Conservation (phyloP, 306 rosid genomes). For the Crotalaria pallida region DNA sequence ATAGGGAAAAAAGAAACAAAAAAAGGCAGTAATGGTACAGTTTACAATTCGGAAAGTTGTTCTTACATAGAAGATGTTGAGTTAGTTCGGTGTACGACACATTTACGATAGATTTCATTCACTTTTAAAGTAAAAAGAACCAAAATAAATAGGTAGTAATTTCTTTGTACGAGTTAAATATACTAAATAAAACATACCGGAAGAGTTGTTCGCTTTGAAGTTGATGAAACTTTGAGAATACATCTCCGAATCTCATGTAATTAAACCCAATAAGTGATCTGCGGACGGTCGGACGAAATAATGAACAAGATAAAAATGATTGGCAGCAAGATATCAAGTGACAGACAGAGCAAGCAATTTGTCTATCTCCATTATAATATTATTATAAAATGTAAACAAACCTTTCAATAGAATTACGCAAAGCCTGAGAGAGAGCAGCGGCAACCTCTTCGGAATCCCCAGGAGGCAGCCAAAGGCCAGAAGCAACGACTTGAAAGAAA, state of each 20-base stretch:
- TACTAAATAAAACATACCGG: conserved; percentile 50
- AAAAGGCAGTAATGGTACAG: not conserved
- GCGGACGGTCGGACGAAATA: too few species aligned
- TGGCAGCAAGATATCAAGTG: too few species aligned
- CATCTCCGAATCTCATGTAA: conserved; percentile 94
- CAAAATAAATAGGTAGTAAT: too few species aligned
- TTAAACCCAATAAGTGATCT: conserved; percentile 68
- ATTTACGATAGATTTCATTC: not conserved
- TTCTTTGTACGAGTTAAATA: not conserved
- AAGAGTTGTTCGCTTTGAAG: conserved; percentile 70
- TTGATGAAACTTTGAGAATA: conserved; percentile 70
- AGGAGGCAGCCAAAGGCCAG: conserved; percentile 91
- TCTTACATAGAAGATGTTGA: not conserved
- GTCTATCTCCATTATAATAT: too few species aligned
- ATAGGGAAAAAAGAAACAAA: too few species aligned
- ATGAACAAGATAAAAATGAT: too few species aligned
- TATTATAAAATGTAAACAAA: too few species aligned
- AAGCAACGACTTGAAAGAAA: conserved; percentile 64
- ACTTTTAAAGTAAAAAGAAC: not conserved
- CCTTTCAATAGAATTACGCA: conserved; percentile 89
- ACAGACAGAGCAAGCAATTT: too few species aligned
- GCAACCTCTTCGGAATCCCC: conserved; percentile 99
- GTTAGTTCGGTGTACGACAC: not conserved
- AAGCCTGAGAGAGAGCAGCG: conserved; percentile 89
- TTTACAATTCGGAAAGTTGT: not conserved